A percentile compares a stretch with the other conserved stretches of the same genome.
phyloP scores from a whole-genome alignment of 176 grass and related monocot species.

The Thinopyrum elongatum region DNA sequence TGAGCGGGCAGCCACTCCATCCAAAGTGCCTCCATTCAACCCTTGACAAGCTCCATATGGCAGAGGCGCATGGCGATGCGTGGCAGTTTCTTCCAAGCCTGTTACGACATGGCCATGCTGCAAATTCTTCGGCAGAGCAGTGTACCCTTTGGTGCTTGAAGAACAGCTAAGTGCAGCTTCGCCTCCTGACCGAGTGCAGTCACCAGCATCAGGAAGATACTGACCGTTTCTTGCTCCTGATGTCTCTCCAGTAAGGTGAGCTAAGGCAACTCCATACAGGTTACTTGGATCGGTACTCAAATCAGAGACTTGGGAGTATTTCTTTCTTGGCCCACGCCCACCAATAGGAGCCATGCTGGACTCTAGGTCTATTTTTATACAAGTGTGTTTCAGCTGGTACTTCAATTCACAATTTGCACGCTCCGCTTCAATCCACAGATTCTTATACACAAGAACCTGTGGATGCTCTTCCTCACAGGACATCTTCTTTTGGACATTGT shows the following conservation, averaged over 20 bases:
- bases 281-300: slow-evolving; percentile 17
- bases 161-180: neutral
- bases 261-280: slow-evolving; percentile 12
- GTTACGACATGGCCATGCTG: neutral
- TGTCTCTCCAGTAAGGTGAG: slow-evolving; percentile 14
- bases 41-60: neutral
- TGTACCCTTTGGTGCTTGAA: slow-evolving; percentile 17
- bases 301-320: slow-evolving; percentile 27
- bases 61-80: neutral
- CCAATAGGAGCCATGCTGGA: slow-evolving; percentile 29
- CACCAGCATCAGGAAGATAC: slow-evolving; percentile 13
- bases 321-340: slow-evolving; percentile 27
- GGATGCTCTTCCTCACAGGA: slow-evolving; percentile 30
- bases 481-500: slow-evolving; percentile 21
- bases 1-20: neutral
- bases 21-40: slow-evolving; percentile 4
- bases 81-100: slow-evolving; percentile 26
- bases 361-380: slow-evolving; percentile 36
- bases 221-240: slow-evolving; percentile 4
- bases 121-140: slow-evolving; percentile 8
- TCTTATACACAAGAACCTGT: slow-evolving; percentile 46
- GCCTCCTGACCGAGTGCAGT: slow-evolving; percentile 17
- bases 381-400: slow-evolving; percentile 55
- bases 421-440: slow-evolving; percentile 60
- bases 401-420: slow-evolving; percentile 49